Base-by-base conservation (phyloP, 2,329 filamentous ascomycete species). In the Mariannaea elegans region DNA sequence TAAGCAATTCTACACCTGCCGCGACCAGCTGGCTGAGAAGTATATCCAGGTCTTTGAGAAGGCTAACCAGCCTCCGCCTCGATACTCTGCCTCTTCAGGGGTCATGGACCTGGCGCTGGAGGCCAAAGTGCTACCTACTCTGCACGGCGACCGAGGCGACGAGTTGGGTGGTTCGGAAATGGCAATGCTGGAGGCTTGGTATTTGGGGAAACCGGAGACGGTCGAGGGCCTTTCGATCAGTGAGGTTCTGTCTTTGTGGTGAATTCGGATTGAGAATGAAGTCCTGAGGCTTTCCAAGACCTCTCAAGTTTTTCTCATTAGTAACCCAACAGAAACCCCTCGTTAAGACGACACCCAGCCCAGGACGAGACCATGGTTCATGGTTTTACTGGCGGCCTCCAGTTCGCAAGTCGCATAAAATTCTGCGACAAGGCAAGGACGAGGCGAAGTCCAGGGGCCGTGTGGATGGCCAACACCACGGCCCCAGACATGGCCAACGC, bases 181-280 rank as follows among this genome's bases (percentile, higher is more conserved):
- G 59, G 46, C 57, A 3, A 29, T 70, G 39, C 46, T 71, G 1
- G 63, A 71, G 49, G 64, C 62, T 3, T 71, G 69, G 69, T 66
- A 71, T 44, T 12, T 59, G 48, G 52, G 27, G 4, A 55, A 56
- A 4, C 62, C 62, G 10, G 65, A 60, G 7, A 19, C 65, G 2
- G 19, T 61, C 4, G 49, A 54, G 2, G 58, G 52, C 7, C 39
- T 70, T 27, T 61, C 59, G 18, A 31, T 65, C 23, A 59, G 59
- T 1, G 68, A 71, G 24, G 56, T 65, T 32, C 55, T 66, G 34
- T 65, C 63, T 21, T 24, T 71, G 31, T 71, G 68, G 68, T 71
- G 16, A 61, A 60, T 39, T 21, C 23, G 47, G 18, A 14, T 41
- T 9, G 42, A 19, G 2, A n/a, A 41, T 49, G 24, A 9, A 27